Evolutionary conservation across 1,284 basidiomycete genomes (phyloP).

Genomic region (Cryptococcus wingfieldii): DNA sequence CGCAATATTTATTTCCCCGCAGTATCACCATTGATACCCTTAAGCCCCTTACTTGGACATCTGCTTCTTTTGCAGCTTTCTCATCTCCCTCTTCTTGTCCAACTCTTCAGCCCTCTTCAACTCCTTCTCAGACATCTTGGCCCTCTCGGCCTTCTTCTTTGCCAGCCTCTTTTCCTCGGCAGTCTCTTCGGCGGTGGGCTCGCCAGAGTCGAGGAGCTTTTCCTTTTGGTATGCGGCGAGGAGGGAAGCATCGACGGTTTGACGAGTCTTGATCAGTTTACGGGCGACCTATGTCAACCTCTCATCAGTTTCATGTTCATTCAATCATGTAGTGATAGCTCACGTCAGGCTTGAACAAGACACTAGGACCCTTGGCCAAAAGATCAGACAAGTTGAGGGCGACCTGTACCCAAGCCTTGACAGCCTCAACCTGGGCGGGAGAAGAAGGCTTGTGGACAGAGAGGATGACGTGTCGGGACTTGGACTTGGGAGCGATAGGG

Average conservation of each 20-base stretch:
- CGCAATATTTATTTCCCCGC: not conserved
- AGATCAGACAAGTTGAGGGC: conserved; percentile 70
- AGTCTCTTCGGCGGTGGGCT: conserved; percentile 54
- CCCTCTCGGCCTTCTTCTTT: conserved; percentile 68
- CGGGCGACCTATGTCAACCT: conserved; percentile 54
- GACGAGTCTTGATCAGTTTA: conserved; percentile 68
- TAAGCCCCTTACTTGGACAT: conserved; percentile 2
- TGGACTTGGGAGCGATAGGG: conserved; percentile 53
- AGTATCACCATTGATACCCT: not conserved
- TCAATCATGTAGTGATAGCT: not conserved
- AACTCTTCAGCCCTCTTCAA: conserved; percentile 64
- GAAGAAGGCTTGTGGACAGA: conserved; percentile 59
- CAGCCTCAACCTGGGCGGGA: conserved; percentile 52
- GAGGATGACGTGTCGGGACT: conserved; percentile 68
- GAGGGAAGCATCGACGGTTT: conserved; percentile 58
- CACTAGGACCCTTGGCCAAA: conserved; percentile 50
- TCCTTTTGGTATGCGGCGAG: conserved; percentile 47
- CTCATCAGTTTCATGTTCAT: conserved; percentile 2
- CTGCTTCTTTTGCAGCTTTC: conserved; percentile 39
- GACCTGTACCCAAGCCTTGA: conserved; percentile 61
- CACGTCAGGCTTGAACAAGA: conserved; percentile 63
- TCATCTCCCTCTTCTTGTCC: conserved; percentile 42
- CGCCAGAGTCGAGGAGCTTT: conserved; percentile 55
- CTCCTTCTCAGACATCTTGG: conserved; percentile 70
- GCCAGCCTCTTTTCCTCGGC: conserved; percentile 61